phyloP scores from a whole-genome alignment of 202 grass and related monocot genomes.

The Dendrocalamus latiflorus region DNA sequence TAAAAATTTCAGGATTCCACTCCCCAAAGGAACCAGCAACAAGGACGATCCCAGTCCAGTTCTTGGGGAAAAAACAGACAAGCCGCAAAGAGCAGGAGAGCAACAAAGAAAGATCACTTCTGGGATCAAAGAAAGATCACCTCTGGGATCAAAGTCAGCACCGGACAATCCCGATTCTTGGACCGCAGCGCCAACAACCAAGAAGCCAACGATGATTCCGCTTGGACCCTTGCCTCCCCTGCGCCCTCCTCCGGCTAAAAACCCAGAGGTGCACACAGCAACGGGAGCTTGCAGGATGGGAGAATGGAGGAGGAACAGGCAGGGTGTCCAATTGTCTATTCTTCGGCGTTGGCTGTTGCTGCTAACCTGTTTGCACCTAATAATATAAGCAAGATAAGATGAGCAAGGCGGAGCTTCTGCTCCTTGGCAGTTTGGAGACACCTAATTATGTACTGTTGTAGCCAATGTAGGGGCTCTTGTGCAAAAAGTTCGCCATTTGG shows the following conservation, averaged over 20 bases:
- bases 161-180: not conserved
- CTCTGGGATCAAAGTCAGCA: not conserved
- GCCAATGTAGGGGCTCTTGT: not conserved
- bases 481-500: not conserved
- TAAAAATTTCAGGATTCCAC: not conserved
- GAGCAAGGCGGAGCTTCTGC: conserved; percentile 7
- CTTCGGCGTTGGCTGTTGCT: not conserved
- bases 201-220: not conserved
- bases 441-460: not conserved
- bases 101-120: no score
- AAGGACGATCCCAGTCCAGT: not conserved
- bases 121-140: conserved; percentile 6
- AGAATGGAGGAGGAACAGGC: no score
- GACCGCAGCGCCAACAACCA: not conserved
- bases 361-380: not conserved
- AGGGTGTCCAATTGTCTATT: no score
- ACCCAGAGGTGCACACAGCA: not conserved
- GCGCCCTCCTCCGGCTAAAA: conserved; percentile 10
- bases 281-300: no score
- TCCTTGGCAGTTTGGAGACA: not conserved
- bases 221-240: not conserved
- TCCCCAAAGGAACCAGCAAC: no score
- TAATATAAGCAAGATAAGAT: not conserved
- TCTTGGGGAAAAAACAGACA: no score
- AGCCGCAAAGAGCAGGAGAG: not conserved